These are phyloP conservation scores for Drechslerella dactyloides DNA, from an alignment of 2,329 filamentous ascomycete species.

Conservation along the genomic window DNA sequence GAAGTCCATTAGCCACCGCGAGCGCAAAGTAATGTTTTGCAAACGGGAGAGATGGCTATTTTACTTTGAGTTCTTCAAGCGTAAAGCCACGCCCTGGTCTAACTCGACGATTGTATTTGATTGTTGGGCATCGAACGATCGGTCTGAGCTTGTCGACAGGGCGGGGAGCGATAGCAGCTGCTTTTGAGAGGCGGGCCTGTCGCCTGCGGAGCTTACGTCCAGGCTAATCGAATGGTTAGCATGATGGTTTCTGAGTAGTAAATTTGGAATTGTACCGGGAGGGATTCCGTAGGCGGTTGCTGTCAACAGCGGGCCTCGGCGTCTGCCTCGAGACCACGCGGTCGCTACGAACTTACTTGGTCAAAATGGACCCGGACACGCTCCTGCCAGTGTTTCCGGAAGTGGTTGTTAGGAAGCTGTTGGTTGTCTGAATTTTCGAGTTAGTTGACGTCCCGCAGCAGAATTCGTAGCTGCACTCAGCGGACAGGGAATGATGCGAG, in stretches of 20 bases:
- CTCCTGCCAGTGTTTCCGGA: conserved; percentile 99
- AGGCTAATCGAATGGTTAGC: conserved; percentile 68
- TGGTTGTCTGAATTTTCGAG: conserved; percentile 34
- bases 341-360: conserved; percentile 77
- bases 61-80: conserved; percentile 93
- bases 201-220: conserved; percentile 94
- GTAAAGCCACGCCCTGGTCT: conserved; percentile 97
- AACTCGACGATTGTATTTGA: conserved; percentile 99
- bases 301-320: too few relatives aligned
- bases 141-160: conserved; percentile 97
- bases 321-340: too few relatives aligned
- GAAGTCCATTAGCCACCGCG: conserved; percentile 6
- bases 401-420: conserved; percentile 63
- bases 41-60: conserved; percentile 10
- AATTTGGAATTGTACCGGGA: too few relatives aligned
- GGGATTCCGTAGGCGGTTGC: too few relatives aligned
- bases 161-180: conserved; percentile 90
- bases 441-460: conserved; percentile 11
- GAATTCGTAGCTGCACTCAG: not conserved
- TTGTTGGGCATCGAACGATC: conserved; percentile 93
- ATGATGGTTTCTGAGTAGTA: too few relatives aligned
- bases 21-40: conserved; percentile 13
- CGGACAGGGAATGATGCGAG: not conserved
- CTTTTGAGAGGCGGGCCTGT: conserved; percentile 90
- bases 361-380: conserved; percentile 99